These are phyloP conservation scores for Coleophoma crateriformis DNA, from an alignment of 2,329 filamentous ascomycete species.

Conservation along the genomic window DNA sequence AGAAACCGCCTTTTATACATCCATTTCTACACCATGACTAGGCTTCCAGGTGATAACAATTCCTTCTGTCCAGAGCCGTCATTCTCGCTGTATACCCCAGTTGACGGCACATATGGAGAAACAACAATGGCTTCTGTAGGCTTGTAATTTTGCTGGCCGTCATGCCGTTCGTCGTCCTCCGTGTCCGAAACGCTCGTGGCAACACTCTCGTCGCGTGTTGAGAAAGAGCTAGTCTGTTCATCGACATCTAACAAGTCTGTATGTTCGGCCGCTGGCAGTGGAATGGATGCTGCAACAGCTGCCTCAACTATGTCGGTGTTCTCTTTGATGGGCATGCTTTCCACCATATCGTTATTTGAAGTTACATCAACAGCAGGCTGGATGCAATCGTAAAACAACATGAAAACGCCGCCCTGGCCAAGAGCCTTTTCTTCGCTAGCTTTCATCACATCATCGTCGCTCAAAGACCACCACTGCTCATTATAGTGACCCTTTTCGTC, in stretches of 20 bases:
- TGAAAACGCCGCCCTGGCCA: constrained; percentile 77
- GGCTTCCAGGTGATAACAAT: constrained; percentile 8
- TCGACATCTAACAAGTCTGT: constrained; percentile 11
- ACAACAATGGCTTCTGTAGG: constrained; percentile 22
- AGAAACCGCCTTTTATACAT: not conserved
- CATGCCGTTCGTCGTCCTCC: constrained; percentile 6
- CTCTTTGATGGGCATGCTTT: not conserved
- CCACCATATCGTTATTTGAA: not conserved
- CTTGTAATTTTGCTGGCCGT: constrained; percentile 7
- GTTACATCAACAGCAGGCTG: constrained; percentile 33
- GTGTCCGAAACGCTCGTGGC: constrained; percentile 18
- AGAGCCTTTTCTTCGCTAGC: constrained; percentile 71
- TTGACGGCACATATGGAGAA: constrained; percentile 15
- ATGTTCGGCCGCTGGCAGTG: constrained; percentile 14
- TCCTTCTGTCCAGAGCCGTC: constrained; percentile 9
- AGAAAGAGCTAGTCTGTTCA: constrained; percentile 2
- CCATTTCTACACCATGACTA: constrained; percentile 18
- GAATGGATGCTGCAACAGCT: constrained; percentile 8
- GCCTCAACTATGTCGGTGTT: not conserved
- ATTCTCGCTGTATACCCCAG: constrained; percentile 8
- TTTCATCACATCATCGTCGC: constrained; percentile 76
- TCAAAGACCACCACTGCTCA: constrained; percentile 79
- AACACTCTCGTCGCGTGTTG: constrained; percentile 10
- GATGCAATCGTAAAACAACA: constrained; percentile 90
- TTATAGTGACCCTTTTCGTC: constrained; percentile 17